A percentile compares a stretch with the other conserved stretches of the same genome.
Evolutionary conservation across 805 yeast species (phyloP).

Genomic region (Aciculoconidium aculeatum): DNA sequence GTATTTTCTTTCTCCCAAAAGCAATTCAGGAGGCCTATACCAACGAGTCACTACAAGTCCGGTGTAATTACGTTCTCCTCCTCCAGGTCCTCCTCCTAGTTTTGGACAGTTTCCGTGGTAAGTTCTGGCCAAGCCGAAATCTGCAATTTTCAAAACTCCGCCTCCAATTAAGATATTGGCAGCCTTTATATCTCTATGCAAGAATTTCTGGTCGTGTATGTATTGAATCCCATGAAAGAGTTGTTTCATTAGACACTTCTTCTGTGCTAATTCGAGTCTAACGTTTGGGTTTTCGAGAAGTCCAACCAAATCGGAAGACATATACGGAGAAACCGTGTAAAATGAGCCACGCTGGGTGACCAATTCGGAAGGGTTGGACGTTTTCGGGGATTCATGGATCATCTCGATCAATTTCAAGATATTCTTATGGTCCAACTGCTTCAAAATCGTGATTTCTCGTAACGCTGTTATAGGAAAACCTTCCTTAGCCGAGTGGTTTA

Average conservation of each 20-base stretch:
- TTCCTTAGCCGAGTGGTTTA: constrained; percentile 72
- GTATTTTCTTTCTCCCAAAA: constrained; percentile 78
- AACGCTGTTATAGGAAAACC: constrained; percentile 93
- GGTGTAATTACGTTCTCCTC: constrained; percentile 48
- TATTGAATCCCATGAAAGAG: constrained; percentile 74
- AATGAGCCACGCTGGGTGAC: constrained; percentile 43
- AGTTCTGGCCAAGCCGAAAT: constrained; percentile 86
- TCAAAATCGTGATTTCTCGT: constrained; percentile 82
- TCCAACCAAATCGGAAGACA: constrained; percentile 90
- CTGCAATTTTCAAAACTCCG: constrained; percentile 86
- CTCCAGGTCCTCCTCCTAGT: constrained; percentile 49
- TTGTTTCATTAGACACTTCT: constrained; percentile 79
- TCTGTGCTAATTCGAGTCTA: constrained; percentile 54
- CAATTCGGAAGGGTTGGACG: constrained; percentile 26
- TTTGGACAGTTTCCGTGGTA: constrained; percentile 61
- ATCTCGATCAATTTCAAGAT: constrained; percentile 75
- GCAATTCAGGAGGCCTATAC: constrained; percentile 94
- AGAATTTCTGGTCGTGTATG: constrained; percentile 55
- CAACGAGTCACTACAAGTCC: constrained; percentile 88
- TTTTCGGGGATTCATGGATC: constrained; percentile 44
- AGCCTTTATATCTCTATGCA: constrained; percentile 91
- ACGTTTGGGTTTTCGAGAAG: constrained; percentile 74
- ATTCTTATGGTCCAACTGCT: constrained; percentile 61
- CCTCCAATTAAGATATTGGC: constrained; percentile 84
- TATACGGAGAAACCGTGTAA: constrained; percentile 87